These are phyloP conservation scores for Flaveria bidentis DNA, from an alignment of 129 eudicot genomes.

Conservation along the genomic window DNA sequence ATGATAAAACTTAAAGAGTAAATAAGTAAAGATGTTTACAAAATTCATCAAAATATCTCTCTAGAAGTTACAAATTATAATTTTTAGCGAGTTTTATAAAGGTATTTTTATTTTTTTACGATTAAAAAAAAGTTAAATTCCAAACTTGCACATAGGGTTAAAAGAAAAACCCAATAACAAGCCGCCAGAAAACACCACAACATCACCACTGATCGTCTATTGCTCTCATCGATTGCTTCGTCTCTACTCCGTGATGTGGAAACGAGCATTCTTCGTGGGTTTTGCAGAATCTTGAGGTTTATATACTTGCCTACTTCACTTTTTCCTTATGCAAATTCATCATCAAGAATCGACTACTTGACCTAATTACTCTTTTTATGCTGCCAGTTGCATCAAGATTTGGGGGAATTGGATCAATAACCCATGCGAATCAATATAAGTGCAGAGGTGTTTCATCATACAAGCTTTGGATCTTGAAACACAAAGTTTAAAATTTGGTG, in stretches of 20 bases:
- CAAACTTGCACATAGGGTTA: slow-evolving; percentile 17
- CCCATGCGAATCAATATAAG: slow-evolving; percentile 18
- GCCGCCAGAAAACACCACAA: slow-evolving; percentile 6
- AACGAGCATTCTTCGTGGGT: background rate
- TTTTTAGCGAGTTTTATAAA: too few species aligned
- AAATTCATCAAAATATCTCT: background rate
- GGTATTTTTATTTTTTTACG: too few species aligned
- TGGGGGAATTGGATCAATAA: slow-evolving; percentile 8
- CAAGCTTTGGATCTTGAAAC: slow-evolving; percentile 10
- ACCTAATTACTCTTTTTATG: background rate
- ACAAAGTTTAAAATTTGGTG: background rate
- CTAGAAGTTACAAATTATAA: too few species aligned
- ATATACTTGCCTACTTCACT: background rate
- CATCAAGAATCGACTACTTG: background rate
- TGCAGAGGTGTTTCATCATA: background rate
- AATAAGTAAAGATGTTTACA: too few species aligned
- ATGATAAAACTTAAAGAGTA: too few species aligned
- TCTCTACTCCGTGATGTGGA: background rate
- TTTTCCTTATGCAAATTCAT: background rate
- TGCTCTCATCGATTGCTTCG: background rate
- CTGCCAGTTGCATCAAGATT: slow-evolving; percentile 14
- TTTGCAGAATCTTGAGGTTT: slow-evolving; percentile 16
- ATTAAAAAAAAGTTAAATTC: too few species aligned
- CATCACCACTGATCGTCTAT: slow-evolving; percentile 3
- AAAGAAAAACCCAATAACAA: slow-evolving; percentile 3